phyloP scores from a whole-genome alignment of 257 asterid species.

The Paraleonurus japonicus region DNA sequence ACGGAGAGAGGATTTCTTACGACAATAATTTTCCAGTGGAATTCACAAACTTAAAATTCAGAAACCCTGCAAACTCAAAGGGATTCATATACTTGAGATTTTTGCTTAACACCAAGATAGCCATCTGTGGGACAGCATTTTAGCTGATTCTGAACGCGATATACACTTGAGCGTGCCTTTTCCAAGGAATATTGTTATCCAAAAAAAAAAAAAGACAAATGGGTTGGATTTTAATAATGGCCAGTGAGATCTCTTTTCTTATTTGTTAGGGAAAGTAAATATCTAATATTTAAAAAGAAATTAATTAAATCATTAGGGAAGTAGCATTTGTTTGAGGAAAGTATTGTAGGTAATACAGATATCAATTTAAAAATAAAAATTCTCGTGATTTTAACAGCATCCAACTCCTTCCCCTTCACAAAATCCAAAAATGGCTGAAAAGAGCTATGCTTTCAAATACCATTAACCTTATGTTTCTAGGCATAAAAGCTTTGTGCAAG shows the following conservation, averaged over 20 bases:
- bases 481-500: neutral
- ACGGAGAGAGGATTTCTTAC: neutral
- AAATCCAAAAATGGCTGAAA: neutral
- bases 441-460: neutral
- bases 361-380: neutral
- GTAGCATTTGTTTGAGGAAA: neutral
- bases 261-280: neutral
- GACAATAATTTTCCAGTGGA: neutral
- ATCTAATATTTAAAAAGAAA: neutral
- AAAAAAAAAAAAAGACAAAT: too few relatives aligned
- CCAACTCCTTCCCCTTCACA: neutral
- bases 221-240: neutral
- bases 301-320: neutral
- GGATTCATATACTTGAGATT: neutral
- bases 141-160: neutral
- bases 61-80: neutral
- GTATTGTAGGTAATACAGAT: neutral
- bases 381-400: neutral
- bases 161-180: neutral
- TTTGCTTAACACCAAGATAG: neutral
- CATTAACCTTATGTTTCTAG: neutral
- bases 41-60: neutral
- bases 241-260: neutral
- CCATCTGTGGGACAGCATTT: neutral
- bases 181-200: too few relatives aligned